Percentiles rank a stretch among this genome's conserved stretches.
phyloP scores from a whole-genome alignment of 768 basidiomycete genomes.

The Pulveroboletus ravenelii region DNA sequence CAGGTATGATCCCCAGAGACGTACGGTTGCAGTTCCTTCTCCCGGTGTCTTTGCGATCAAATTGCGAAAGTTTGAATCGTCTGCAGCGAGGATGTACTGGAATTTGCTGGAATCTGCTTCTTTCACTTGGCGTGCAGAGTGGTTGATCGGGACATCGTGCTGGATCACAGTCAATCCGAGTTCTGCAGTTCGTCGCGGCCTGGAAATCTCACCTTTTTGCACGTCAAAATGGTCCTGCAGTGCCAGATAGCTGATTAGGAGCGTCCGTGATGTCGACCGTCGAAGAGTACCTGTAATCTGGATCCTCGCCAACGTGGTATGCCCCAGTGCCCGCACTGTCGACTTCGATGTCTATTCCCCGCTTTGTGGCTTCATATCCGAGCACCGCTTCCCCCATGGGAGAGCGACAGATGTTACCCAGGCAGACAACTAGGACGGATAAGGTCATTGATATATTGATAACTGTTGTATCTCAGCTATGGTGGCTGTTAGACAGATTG shows the following conservation, averaged over 20 bases:
- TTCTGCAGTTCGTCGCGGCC: background rate
- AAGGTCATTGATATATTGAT: conserved; percentile 32
- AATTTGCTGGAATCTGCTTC: conserved; percentile 68
- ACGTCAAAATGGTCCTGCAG: conserved; percentile 63
- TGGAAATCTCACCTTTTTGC: conserved; percentile 51
- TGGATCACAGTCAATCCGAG: conserved; percentile 28
- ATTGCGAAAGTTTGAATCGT: conserved; percentile 66
- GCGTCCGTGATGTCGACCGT: background rate
- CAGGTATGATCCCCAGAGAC: conserved; percentile 77
- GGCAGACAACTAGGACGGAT: conserved; percentile 70
- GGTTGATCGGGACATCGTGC: conserved; percentile 69
- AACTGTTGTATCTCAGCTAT: background rate
- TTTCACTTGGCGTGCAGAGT: conserved; percentile 60
- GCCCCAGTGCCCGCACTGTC: conserved; percentile 84
- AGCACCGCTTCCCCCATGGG: conserved; percentile 93
- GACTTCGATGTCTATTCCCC: conserved; percentile 62
- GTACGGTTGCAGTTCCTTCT: conserved; percentile 58
- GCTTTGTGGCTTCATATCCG: conserved; percentile 57
- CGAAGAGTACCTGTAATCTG: conserved; percentile 63
- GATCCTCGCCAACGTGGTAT: conserved; percentile 80
- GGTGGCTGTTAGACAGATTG: background rate
- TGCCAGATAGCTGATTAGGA: background rate
- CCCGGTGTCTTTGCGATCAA: conserved; percentile 49
- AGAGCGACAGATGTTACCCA: conserved; percentile 85
- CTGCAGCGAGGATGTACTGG: conserved; percentile 84